These are phyloP conservation scores for Fagus sylvatica DNA, from an alignment of 306 rosid species.

Conservation along the genomic window DNA sequence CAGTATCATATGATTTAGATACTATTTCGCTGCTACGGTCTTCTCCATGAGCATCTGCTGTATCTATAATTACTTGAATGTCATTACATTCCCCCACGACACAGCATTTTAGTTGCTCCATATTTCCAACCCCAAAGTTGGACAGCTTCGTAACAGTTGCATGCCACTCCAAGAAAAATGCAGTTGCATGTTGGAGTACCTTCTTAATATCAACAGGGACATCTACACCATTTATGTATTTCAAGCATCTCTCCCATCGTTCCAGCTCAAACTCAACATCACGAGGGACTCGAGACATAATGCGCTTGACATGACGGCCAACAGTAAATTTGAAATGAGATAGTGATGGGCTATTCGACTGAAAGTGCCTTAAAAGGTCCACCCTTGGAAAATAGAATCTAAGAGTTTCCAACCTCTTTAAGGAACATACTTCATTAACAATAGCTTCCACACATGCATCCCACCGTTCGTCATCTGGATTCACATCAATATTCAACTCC, in stretches of 20 bases:
- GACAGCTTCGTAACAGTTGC: not conserved
- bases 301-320: not conserved
- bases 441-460: constrained; percentile 9
- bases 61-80: not conserved
- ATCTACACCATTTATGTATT: not conserved
- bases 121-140: not conserved
- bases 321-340: not conserved
- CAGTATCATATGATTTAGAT: too few relatives aligned
- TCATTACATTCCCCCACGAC: not conserved
- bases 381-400: constrained; percentile 11
- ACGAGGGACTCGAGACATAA: not conserved
- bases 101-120: not conserved
- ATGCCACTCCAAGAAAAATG: not conserved
- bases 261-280: not conserved
- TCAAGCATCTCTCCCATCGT: not conserved
- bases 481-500: constrained; percentile 13
- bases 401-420: not conserved
- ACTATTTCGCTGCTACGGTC: not conserved
- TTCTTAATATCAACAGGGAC: not conserved
- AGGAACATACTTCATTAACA: constrained; percentile 8
- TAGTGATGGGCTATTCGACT: not conserved
- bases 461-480: constrained; percentile 30
- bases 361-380: not conserved
- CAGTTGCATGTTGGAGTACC: not conserved
- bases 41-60: not conserved